Base-by-base conservation (phyloP, 106 monocot species). In the Dendrobium chrysotoxum region DNA sequence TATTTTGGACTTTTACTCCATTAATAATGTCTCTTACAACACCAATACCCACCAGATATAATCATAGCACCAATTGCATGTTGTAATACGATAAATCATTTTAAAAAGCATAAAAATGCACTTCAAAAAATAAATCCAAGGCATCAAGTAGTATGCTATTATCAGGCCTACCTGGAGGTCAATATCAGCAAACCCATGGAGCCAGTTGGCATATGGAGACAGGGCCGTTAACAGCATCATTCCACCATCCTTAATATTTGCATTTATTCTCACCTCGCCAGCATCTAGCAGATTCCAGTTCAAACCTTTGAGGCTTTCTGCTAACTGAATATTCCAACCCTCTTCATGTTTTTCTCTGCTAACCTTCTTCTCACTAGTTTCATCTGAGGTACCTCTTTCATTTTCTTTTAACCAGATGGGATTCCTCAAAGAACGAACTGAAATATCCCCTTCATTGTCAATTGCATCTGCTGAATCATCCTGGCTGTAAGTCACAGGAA, bases 201-300 rank as follows among this genome's bases (percentile, higher is more conserved):
- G 89, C 99, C 99, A 99, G 42, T 87, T 91, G 66, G 90, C 91
- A 87, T 95, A 87, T 76, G 95, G 99, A 80, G 86, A 85, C 76
- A 99, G 86, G 38, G 99, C 99, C 66, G 99, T 99, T 80, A 99
- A 80, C 50, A 99, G 61, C 85, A 85, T 88, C 99, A 99, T 99
- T n/a, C 99, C 99, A 2, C 99, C 99, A 91, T 99, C 99, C 91
- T 95, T 99, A 72, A 99, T 93, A 79, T 99, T 95, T 65, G 93
- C 87, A 85, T 95, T 91, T 78, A 99, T 83, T 82, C 92, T 91
- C 72, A 99, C 92, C 79, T 99, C 99, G 35, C 87, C 89, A 78
- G 82, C 86, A 82, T 99, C 93, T 80, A 99, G 67, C 44, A 90
- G 70, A 71, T 90, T 92, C 95, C 95, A 99, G 75, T 93, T 99